phyloP scores from a whole-genome alignment of 805 yeast species.

The Pichia pseudocactophila region DNA sequence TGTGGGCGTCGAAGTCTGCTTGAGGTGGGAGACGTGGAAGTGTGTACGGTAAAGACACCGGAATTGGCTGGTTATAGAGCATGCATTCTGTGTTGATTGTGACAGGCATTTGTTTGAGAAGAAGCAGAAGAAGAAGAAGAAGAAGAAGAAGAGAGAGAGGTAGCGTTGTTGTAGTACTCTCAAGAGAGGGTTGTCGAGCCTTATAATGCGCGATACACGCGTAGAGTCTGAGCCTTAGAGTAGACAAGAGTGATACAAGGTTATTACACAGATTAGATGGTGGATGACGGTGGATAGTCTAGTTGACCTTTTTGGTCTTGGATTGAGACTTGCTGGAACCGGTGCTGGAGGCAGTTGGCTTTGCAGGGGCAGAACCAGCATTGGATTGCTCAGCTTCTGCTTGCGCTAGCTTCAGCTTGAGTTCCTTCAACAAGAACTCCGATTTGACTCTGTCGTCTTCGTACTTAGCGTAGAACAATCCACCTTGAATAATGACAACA shows the following conservation, averaged over 20 bases:
- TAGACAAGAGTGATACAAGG: too few species aligned
- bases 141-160: too few species aligned
- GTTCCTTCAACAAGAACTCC: slow-evolving; percentile 20
- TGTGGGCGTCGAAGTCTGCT: neutral
- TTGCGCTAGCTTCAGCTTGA: slow-evolving; percentile 15
- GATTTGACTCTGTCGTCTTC: slow-evolving; percentile 22
- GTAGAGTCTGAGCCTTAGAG: too few species aligned
- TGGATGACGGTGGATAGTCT: neutral
- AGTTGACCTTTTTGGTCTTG: neutral
- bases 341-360: slow-evolving; percentile 9
- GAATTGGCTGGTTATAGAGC: neutral
- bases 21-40: neutral
- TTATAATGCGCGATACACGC: too few species aligned
- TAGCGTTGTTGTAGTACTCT: too few species aligned
- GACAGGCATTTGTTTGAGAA: neutral
- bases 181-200: too few species aligned
- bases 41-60: neutral
- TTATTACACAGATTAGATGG: neutral
- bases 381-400: slow-evolving; percentile 5
- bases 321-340: neutral
- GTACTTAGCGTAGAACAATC: slow-evolving; percentile 68
- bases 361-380: neutral
- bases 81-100: neutral
- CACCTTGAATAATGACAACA: slow-evolving; percentile 76
- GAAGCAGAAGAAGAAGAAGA: too few species aligned